These are phyloP conservation scores for Halteria grandinella DNA, from an alignment of 73 alveolate species.

Conservation along the genomic window DNA sequence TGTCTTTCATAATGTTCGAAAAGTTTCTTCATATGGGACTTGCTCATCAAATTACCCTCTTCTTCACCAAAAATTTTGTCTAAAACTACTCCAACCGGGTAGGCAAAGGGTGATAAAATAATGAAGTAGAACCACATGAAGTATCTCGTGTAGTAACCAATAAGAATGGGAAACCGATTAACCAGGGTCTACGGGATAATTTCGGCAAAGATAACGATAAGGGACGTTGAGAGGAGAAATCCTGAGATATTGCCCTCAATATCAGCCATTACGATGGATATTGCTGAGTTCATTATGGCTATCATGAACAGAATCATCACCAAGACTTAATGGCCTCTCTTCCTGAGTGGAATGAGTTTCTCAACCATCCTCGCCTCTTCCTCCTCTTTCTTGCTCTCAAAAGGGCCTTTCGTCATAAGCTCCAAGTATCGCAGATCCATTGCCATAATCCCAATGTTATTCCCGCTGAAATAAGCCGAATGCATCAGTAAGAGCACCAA, in stretches of 20 bases:
- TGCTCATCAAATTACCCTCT: slow-evolving; percentile 38
- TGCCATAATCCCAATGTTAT: slow-evolving; percentile 75
- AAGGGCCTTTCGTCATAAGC: slow-evolving; percentile 69
- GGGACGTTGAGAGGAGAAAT: slow-evolving; percentile 58
- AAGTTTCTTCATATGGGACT: slow-evolving; percentile 48
- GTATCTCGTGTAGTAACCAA: slow-evolving; percentile 42
- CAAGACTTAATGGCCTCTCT: slow-evolving; percentile 67
- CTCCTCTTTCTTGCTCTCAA: slow-evolving; percentile 51
- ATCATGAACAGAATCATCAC: slow-evolving; percentile 67
- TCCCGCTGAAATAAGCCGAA: slow-evolving; percentile 72
- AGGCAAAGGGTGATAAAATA: slow-evolving; percentile 30
- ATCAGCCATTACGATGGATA: slow-evolving; percentile 62
- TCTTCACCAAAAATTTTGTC: slow-evolving; percentile 75
- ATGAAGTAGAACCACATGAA: slow-evolving; percentile 29
- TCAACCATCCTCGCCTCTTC: slow-evolving; percentile 56
- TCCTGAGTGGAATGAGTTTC: slow-evolving; percentile 73
- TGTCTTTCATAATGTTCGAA: slow-evolving; percentile 43
- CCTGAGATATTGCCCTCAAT: slow-evolving; percentile 36
- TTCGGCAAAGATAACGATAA: slow-evolving; percentile 79
- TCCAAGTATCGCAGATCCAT: slow-evolving; percentile 67
- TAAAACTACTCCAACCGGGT: slow-evolving; percentile 68
- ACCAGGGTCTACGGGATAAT: slow-evolving; percentile 76
- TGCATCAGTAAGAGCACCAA: background rate
- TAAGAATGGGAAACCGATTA: slow-evolving; percentile 63
- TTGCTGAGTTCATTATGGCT: slow-evolving; percentile 69